Conservation (phyloP, 192 early-diverging fungal genomes). For the Coemansia erecta region DNA sequence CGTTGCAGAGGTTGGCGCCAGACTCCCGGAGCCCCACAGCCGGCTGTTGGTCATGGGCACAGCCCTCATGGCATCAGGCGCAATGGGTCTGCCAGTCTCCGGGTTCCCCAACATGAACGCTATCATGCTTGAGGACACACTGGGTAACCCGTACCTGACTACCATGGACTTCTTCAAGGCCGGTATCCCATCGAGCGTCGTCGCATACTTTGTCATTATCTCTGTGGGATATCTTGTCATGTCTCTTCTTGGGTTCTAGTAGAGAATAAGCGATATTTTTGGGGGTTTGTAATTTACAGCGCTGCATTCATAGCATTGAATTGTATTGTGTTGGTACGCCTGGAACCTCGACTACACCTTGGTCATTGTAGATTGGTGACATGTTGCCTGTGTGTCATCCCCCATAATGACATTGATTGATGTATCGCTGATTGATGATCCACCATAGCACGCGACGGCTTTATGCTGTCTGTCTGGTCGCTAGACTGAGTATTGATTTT, state of each 20-base stretch:
- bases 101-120: conserved; percentile 99
- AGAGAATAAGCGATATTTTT: neutral
- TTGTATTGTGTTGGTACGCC: too few species aligned
- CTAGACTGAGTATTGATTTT: neutral
- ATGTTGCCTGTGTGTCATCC: too few species aligned
- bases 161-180: conserved; percentile 83
- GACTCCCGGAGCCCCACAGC: conserved; percentile 74
- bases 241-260: conserved; percentile 58
- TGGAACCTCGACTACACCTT: too few species aligned
- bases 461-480: too few species aligned
- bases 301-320: too few species aligned
- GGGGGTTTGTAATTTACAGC: neutral
- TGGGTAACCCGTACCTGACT: conserved; percentile 78
- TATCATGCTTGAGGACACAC: conserved; percentile 84
- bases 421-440: neutral
- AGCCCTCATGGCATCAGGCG: conserved; percentile 83
- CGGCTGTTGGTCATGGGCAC: conserved; percentile 79
- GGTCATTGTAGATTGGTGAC: neutral
- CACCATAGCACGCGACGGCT: neutral
- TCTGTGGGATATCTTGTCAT: conserved; percentile 78
- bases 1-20: conserved; percentile 81
- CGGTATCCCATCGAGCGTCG: conserved; percentile 72
- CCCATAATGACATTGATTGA: neutral
- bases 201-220: conserved; percentile 69
- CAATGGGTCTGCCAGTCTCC: conserved; percentile 90